phyloP scores from a whole-genome alignment of 768 basidiomycete genomes.

The Termitomyces sp. region DNA sequence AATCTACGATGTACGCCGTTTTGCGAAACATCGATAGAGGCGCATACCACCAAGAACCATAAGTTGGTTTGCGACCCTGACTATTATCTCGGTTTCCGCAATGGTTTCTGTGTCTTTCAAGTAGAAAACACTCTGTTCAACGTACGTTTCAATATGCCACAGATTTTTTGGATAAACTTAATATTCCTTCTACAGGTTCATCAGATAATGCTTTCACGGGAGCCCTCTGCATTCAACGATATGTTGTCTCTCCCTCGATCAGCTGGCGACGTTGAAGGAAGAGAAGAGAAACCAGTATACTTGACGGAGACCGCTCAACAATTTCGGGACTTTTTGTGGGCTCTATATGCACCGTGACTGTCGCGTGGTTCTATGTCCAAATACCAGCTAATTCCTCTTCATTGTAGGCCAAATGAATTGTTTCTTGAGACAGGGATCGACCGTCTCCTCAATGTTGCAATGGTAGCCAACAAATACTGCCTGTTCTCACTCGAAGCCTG shows the following conservation, averaged over 20 bases:
- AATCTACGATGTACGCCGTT: conserved; percentile 7
- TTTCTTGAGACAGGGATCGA: conserved; percentile 31
- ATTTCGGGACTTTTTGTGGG: conserved; percentile 47
- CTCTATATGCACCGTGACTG: conserved; percentile 41
- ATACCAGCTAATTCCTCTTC: neutral
- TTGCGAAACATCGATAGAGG: conserved; percentile 6
- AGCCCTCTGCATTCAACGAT: conserved; percentile 38
- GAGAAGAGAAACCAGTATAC: conserved; percentile 28
- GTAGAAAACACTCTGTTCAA: conserved; percentile 62
- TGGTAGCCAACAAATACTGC: conserved; percentile 43
- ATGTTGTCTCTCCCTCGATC: conserved; percentile 33
- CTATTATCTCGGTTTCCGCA: conserved; percentile 29
- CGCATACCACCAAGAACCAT: neutral
- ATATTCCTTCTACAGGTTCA: conserved; percentile 31
- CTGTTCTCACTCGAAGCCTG: conserved; percentile 39
- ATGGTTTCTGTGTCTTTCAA: conserved; percentile 55
- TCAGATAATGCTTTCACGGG: conserved; percentile 34
- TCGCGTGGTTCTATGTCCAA: neutral
- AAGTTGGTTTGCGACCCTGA: conserved; percentile 25
- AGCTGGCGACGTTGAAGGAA: conserved; percentile 20
- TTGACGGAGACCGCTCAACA: conserved; percentile 38
- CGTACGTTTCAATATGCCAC: conserved; percentile 28
- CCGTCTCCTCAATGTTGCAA: conserved; percentile 40
- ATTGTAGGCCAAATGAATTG: conserved; percentile 31
- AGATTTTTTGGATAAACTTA: neutral